phyloP scores from a whole-genome alignment of 192 early-diverging fungal species.

The Coemansia sp. region DNA sequence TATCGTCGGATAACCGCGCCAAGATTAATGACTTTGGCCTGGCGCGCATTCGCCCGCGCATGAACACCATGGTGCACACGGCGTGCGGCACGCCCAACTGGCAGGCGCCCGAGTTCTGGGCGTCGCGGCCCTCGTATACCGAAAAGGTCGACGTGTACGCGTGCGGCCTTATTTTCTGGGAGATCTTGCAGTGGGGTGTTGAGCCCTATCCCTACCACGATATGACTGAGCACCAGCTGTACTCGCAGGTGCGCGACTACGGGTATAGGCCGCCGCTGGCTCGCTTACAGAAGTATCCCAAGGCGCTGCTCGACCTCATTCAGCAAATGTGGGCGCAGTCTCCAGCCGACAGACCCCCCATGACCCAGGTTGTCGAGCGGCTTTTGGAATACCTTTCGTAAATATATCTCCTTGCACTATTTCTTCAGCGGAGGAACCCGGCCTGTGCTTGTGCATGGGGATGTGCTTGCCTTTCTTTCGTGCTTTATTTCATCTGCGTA shows the following conservation, averaged over 20 bases:
- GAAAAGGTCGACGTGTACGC: conserved; percentile 73
- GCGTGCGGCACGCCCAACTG: conserved; percentile 78
- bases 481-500: not conserved
- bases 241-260: conserved; percentile 59
- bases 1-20: conserved; percentile 57
- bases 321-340: conserved; percentile 71
- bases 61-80: conserved; percentile 67
- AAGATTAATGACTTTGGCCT: conserved; percentile 82
- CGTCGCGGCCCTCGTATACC: conserved; percentile 62
- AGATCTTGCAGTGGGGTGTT: conserved; percentile 70
- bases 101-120: conserved; percentile 78
- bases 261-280: conserved; percentile 57
- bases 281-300: conserved; percentile 57
- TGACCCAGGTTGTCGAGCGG: conserved; percentile 67
- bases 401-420: not conserved
- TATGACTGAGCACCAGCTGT: conserved; percentile 60
- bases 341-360: conserved; percentile 58
- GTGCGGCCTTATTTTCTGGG: conserved; percentile 74
- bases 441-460: too few relatives aligned
- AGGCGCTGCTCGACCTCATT: conserved; percentile 56
- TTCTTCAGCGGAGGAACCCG: too few relatives aligned
- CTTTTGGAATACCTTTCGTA: conserved; percentile 63
- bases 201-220: conserved; percentile 68
- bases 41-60: conserved; percentile 66
- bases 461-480: not conserved